Percentiles rank a stretch among this genome's conserved stretches.
Evolutionary conservation across 257 asterid species (phyloP).

Genomic region (Schizonepeta tenuifolia): DNA sequence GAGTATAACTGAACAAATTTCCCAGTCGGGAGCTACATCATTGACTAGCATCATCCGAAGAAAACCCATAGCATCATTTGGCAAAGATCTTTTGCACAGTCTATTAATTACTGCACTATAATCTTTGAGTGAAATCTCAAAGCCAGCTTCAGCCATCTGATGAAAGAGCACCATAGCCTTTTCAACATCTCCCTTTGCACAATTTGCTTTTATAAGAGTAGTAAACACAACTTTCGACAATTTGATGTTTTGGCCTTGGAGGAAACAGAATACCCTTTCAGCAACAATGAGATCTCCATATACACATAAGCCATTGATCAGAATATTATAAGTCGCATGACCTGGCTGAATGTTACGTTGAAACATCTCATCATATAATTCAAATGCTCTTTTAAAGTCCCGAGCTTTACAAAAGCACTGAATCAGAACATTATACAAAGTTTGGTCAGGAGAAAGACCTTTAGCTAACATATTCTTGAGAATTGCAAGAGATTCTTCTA

Average conservation of each 20-base stretch:
- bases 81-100: conserved; percentile 64
- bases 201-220: conserved; percentile 73
- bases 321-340: conserved; percentile 61
- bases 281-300: conserved; percentile 60
- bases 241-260: conserved; percentile 44
- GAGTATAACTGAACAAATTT: conserved; percentile 48
- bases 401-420: conserved; percentile 57
- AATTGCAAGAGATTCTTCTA: conserved; percentile 49
- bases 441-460: conserved; percentile 65
- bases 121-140: conserved; percentile 65
- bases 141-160: conserved; percentile 63
- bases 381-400: conserved; percentile 48
- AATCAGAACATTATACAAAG: conserved; percentile 62
- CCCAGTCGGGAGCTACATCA: conserved; percentile 57
- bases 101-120: conserved; percentile 81
- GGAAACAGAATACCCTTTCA: conserved; percentile 50
- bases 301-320: conserved; percentile 67
- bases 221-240: conserved; percentile 70
- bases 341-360: conserved; percentile 51
- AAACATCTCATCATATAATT: conserved; percentile 54
- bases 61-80: conserved; percentile 53
- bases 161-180: conserved; percentile 60
- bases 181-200: conserved; percentile 69
- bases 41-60: conserved; percentile 53
- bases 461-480: conserved; percentile 53